These are phyloP conservation scores for Furcasterigmium sp. DNA, from an alignment of 2,329 filamentous ascomycete species.

Conservation along the genomic window DNA sequence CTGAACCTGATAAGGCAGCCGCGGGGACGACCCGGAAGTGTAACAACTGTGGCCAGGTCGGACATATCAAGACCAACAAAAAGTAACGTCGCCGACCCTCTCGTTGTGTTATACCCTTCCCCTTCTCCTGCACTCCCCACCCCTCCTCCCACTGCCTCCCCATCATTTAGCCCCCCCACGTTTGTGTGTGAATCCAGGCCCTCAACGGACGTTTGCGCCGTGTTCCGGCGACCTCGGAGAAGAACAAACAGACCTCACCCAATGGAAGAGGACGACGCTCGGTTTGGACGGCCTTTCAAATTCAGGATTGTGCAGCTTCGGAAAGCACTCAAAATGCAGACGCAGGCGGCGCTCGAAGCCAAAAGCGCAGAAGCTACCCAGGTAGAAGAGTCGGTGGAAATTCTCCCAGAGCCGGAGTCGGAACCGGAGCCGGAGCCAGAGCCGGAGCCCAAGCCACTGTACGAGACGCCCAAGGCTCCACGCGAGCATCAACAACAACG, in stretches of 20 bases:
- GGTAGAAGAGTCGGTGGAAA: no score
- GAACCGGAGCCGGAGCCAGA: no score
- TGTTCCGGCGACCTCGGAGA: slow-evolving; percentile 7
- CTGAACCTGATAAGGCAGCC: slow-evolving; percentile 46
- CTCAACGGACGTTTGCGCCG: slow-evolving; percentile 18
- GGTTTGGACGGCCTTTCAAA: not conserved
- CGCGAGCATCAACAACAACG: no score
- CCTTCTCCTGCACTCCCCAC: slow-evolving; percentile 6
- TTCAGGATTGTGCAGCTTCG: not conserved
- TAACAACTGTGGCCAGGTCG: slow-evolving; percentile 93
- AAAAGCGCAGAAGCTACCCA: no score
- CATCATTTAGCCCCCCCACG: slow-evolving; percentile 19
- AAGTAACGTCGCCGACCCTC: slow-evolving; percentile 58
- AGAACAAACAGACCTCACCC: slow-evolving; percentile 5
- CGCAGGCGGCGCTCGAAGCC: no score
- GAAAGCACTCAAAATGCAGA: no score
- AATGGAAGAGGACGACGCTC: slow-evolving; percentile 3
- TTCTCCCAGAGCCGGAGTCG: no score
- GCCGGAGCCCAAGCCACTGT: no score
- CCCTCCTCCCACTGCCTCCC: slow-evolving; percentile 15
- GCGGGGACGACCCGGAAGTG: slow-evolving; percentile 82
- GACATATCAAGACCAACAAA: slow-evolving; percentile 99
- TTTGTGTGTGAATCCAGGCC: slow-evolving; percentile 20
- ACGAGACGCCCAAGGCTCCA: no score
- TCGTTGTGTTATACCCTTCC: slow-evolving; percentile 16